A percentile compares a stretch with the other conserved stretches of the same genome.
These are phyloP conservation scores for Thinopyrum elongatum DNA, from an alignment of 176 grass and related monocot genomes.

Conservation along the genomic window DNA sequence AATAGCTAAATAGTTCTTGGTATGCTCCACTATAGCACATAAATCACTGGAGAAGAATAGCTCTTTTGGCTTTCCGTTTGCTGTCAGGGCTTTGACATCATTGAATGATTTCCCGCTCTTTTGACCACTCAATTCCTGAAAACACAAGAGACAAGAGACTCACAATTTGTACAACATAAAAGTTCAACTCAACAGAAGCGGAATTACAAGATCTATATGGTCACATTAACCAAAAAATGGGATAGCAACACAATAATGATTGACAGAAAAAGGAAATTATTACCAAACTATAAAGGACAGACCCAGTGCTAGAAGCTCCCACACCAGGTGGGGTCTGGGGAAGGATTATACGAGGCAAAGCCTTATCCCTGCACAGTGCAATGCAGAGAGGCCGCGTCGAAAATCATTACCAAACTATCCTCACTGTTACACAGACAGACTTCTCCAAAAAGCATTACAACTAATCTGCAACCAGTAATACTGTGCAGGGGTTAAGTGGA, in stretches of 20 bases:
- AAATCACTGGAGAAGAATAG: constrained; percentile 95
- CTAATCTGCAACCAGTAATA: not conserved
- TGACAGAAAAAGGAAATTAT: not conserved
- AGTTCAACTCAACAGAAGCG: not conserved
- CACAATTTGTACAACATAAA: not conserved
- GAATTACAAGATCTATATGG: not conserved
- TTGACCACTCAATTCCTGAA: constrained; percentile 82
- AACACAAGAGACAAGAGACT: not conserved
- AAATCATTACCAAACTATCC: not conserved
- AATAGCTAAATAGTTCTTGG: constrained; percentile 83
- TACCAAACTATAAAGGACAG: too few species aligned
- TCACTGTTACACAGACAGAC: not conserved
- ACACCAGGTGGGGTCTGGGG: too few species aligned
- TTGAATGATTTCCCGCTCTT: constrained; percentile 62
- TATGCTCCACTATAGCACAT: constrained; percentile 98
- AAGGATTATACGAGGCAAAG: too few species aligned
- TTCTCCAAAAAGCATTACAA: not conserved
- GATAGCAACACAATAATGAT: not conserved
- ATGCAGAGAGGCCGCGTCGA: too few species aligned
- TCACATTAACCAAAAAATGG: not conserved
- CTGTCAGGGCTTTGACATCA: constrained; percentile 84
- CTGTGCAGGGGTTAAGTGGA: not conserved
- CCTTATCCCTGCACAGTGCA: too few species aligned
- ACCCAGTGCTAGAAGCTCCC: too few species aligned
- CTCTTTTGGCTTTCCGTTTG: constrained; percentile 88